Percentiles rank a stretch among this genome's conserved stretches.
phyloP scores from a whole-genome alignment of 768 basidiomycete genomes.

The Rhizopogon vinicolor region DNA sequence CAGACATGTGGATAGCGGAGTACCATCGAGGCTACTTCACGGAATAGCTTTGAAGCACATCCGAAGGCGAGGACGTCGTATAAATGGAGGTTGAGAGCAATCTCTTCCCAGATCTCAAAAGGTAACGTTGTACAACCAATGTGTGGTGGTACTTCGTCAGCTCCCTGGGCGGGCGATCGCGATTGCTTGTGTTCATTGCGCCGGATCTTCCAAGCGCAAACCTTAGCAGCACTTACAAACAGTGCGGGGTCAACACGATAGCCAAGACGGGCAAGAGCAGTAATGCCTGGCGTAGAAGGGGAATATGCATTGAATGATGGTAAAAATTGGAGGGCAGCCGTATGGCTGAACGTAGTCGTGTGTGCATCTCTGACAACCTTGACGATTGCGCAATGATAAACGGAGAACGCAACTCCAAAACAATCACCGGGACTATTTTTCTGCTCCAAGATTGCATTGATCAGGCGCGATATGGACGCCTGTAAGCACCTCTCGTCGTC shows the following conservation, averaged over 20 bases:
- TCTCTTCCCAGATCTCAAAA: not conserved
- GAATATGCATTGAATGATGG: slow-evolving; percentile 9
- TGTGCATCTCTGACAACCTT: slow-evolving; percentile 2
- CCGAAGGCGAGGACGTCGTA: not conserved
- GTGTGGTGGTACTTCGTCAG: not conserved
- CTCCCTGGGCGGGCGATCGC: not conserved
- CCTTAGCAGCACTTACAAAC: not conserved
- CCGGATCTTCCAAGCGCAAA: too few species aligned
- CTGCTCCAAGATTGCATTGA: not conserved
- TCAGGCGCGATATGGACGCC: not conserved
- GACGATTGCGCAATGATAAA: slow-evolving; percentile 16
- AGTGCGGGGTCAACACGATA: not conserved
- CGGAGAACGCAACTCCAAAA: slow-evolving; percentile 1
- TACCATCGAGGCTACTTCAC: not conserved
- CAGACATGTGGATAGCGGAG: not conserved
- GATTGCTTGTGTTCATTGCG: too few species aligned
- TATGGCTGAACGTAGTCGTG: slow-evolving; percentile 2
- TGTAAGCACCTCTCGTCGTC: slow-evolving; percentile 13
- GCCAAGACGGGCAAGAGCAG: slow-evolving; percentile 1
- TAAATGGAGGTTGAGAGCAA: not conserved
- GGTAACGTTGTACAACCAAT: not conserved
- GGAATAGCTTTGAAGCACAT: not conserved
- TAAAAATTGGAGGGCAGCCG: slow-evolving; percentile 15
- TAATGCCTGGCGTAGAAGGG: slow-evolving; percentile 6
- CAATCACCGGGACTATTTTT: not conserved